Conservation (phyloP, 2,329 filamentous ascomycete species). For the Diplodia sapinea region DNA sequence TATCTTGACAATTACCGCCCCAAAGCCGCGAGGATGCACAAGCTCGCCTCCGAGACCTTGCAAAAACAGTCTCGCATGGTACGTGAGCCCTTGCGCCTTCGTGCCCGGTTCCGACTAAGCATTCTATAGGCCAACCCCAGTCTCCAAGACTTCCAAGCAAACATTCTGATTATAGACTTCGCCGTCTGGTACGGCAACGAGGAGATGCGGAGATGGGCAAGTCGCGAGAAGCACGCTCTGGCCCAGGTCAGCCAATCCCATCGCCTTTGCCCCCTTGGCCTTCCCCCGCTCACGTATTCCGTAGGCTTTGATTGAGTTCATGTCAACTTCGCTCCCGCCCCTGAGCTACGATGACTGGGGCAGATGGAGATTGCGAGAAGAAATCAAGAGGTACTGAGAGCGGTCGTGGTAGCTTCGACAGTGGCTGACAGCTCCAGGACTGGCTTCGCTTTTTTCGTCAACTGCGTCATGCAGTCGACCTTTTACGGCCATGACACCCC, state of each 20-base stretch:
- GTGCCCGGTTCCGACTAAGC: neutral
- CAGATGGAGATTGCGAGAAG: constrained; percentile 17
- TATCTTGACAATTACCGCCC: constrained; percentile 25
- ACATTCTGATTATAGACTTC: constrained; percentile 25
- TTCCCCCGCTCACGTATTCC: neutral
- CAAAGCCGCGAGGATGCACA: constrained; percentile 24
- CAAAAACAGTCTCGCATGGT: constrained; percentile 5
- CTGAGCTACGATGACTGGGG: constrained; percentile 25
- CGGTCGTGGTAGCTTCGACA: too few relatives aligned
- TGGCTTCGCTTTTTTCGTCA: constrained; percentile 22
- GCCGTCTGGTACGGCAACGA: constrained; percentile 28
- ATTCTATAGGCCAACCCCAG: neutral
- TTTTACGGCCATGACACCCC: constrained; percentile 13
- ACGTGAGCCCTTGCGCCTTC: neutral
- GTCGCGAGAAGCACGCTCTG: constrained; percentile 7
- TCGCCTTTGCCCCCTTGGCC: neutral
- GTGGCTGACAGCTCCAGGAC: constrained; percentile 5
- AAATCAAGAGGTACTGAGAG: constrained; percentile 21
- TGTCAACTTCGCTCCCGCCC: constrained; percentile 1
- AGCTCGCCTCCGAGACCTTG: constrained; percentile 17
- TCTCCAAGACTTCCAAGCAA: constrained; percentile 22
- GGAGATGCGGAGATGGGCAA: constrained; percentile 13
- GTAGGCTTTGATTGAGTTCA: constrained; percentile 17
- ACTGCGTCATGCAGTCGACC: constrained; percentile 5
- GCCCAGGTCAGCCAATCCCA: neutral